A percentile compares a stretch with the other conserved stretches of the same genome.
Evolutionary conservation across 140 eudicot genomes (phyloP).

Genomic region (Oenanthe javanica): DNA sequence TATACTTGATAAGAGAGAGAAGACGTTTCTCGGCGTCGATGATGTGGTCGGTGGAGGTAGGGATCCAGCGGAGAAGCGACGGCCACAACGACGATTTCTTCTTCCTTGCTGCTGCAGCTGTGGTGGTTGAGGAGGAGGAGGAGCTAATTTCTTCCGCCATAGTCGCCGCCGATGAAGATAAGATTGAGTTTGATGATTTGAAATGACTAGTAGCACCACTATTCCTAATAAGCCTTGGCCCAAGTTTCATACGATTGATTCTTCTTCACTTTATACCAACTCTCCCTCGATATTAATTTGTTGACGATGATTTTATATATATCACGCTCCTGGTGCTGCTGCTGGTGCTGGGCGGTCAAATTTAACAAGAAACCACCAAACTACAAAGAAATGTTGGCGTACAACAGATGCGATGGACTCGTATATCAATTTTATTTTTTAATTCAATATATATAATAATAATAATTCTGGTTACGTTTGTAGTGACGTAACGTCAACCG

Average conservation of each 20-base stretch:
- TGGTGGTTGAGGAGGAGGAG: conserved; percentile 24
- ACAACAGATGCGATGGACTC: not conserved
- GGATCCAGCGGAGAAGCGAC: conserved; percentile 79
- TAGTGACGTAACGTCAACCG: not conserved
- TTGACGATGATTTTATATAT: not conserved
- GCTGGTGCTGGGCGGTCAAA: not conserved
- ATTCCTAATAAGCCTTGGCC: conserved; percentile 13
- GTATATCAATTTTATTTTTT: no score
- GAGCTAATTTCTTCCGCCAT: conserved; percentile 46
- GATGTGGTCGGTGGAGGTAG: conserved; percentile 86
- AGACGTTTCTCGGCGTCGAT: conserved; percentile 85
- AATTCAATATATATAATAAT: not conserved
- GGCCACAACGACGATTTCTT: conserved; percentile 55
- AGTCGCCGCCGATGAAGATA: conserved; percentile 9
- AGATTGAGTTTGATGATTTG: not conserved
- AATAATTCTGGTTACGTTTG: not conserved
- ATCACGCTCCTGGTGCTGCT: not conserved
- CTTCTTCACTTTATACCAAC: not conserved
- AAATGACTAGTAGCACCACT: not conserved
- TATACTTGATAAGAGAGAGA: conserved; percentile 73
- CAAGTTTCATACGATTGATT: conserved; percentile 29
- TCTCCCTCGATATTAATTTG: no score
- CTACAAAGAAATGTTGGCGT: not conserved
- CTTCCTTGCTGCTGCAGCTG: conserved; percentile 12
- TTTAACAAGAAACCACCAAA: not conserved